Evolutionary conservation across 2,329 filamentous ascomycete species (phyloP), one percentile per base, ranked within the genome.

Genomic region (Sclerotinia sclerotiorum): DNA sequence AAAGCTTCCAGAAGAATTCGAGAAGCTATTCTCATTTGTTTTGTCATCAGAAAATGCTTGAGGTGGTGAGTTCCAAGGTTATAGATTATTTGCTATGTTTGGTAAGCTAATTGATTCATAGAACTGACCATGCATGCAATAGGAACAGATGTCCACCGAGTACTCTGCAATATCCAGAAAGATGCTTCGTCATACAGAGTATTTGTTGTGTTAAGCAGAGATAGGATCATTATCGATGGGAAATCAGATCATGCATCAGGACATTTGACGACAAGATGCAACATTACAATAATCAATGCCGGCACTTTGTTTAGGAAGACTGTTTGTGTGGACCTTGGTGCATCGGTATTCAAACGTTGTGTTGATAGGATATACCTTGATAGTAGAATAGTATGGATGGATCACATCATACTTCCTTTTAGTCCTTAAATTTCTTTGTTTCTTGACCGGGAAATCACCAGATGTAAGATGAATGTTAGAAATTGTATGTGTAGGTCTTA

Each of bases 1-100:
- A 62, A 62, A 24, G 46, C 60, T 62, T 62, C 60, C 21, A 62
- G 60, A 62, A 62, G 29, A 15, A 51, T 62, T 51, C 29, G 60
- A 62, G 60, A 62, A 62, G 60, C 29, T 39, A 51, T 51, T 51
- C 44, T 49, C 58, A 8, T 35, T 39, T 27, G 46, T 35, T 49
- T n/a, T 8, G 35, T 24, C 32, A 7, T 24, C 32, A 39, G 42
- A 39, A 57, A n/a, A n/a, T 15, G 19, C 32, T 24, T 1, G 3
- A 24, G 21, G 2, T 32, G n/a, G 21, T 13, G 35, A n/a, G 32
- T 57, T 57, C 54, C 54, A 24, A n/a, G 35, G 32, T 17, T 17
- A 17, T 39, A n/a, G n/a, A n/a, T 17, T 17, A 17, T 39, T 39
- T 62, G 21, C 24, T 29, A 32, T 11, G 15, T 27, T 51, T 62